These are phyloP conservation scores for Suillus weaverae DNA, from an alignment of 768 basidiomycete genomes.

Conservation along the genomic window DNA sequence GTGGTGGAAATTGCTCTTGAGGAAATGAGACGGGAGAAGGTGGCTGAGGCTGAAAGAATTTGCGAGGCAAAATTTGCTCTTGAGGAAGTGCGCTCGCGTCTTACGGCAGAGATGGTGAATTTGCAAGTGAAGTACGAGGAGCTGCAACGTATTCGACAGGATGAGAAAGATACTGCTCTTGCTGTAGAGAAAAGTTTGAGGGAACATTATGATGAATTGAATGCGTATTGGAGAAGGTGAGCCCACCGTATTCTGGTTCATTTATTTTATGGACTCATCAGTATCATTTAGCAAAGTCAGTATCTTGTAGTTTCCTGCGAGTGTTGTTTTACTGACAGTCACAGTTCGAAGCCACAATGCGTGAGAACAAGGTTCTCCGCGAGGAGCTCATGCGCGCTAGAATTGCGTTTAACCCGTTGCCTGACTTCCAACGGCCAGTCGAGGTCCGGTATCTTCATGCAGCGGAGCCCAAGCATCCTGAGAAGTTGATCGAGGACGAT, in stretches of 20 bases:
- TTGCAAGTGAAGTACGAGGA: slow-evolving; percentile 42
- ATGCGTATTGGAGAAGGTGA: slow-evolving; percentile 40
- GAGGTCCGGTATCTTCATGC: slow-evolving; percentile 26
- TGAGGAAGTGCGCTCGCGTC: slow-evolving; percentile 31
- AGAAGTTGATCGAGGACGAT: slow-evolving; percentile 13
- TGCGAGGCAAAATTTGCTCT: slow-evolving; percentile 33
- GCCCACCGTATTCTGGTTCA: slow-evolving; percentile 17
- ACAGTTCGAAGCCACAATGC: slow-evolving; percentile 24
- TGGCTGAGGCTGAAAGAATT: slow-evolving; percentile 34
- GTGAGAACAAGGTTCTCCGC: slow-evolving; percentile 29
- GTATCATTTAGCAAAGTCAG: slow-evolving; percentile 35
- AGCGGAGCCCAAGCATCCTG: slow-evolving; percentile 22
- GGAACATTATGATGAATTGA: slow-evolving; percentile 50
- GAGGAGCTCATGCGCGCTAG: slow-evolving; percentile 28
- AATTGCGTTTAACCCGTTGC: slow-evolving; percentile 12
- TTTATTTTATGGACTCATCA: slow-evolving; percentile 18
- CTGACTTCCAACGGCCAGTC: slow-evolving; percentile 16
- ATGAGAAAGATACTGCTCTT: slow-evolving; percentile 53
- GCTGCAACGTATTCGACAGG: slow-evolving; percentile 38
- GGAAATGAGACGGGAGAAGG: slow-evolving; percentile 1
- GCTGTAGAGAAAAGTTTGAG: slow-evolving; percentile 54
- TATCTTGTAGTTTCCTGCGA: slow-evolving; percentile 27
- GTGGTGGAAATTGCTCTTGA: slow-evolving; percentile 34
- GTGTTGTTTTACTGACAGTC: slow-evolving; percentile 12
- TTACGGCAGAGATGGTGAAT: slow-evolving; percentile 37